phyloP scores from a whole-genome alignment of 805 yeast species.

The Hanseniaspora singularis region DNA sequence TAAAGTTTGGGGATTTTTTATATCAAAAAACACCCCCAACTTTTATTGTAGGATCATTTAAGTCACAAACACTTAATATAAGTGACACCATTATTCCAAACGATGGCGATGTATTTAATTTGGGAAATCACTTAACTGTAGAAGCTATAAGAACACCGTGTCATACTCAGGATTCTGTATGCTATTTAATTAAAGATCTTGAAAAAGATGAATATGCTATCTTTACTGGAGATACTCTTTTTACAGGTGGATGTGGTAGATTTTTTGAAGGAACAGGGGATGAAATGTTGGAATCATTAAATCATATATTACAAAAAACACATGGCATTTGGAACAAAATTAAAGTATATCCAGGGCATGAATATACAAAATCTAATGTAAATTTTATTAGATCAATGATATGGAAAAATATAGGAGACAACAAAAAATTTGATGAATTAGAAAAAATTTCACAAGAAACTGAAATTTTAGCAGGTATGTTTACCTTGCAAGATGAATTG shows the following conservation, averaged over 20 bases:
- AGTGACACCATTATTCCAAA: slow-evolving; percentile 33
- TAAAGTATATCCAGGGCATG: slow-evolving; percentile 89
- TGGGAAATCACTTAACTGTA: slow-evolving; percentile 55
- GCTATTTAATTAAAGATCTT: slow-evolving; percentile 59
- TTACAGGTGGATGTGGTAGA: slow-evolving; percentile 90
- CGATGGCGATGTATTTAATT: slow-evolving; percentile 45
- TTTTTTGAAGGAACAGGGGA: slow-evolving; percentile 83
- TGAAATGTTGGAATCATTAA: slow-evolving; percentile 68
- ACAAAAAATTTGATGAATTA: slow-evolving; percentile 41
- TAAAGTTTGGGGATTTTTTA: slow-evolving; percentile 23
- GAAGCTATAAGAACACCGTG: slow-evolving; percentile 92
- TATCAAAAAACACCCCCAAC: slow-evolving; percentile 38
- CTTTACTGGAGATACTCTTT: slow-evolving; percentile 91
- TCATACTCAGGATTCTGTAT: slow-evolving; percentile 92
- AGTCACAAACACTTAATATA: slow-evolving; percentile 40
- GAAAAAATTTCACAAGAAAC: slow-evolving; percentile 39
- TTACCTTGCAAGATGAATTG: slow-evolving; percentile 75
- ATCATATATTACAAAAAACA: slow-evolving; percentile 37
- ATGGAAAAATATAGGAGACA: slow-evolving; percentile 30
- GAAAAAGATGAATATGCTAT: slow-evolving; percentile 59
- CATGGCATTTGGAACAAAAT: slow-evolving; percentile 36
- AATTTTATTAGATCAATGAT: slow-evolving; percentile 61
- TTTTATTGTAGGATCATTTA: slow-evolving; percentile 65
- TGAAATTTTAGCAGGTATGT: slow-evolving; percentile 73
- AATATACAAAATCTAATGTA: slow-evolving; percentile 75